Conservation (phyloP, 306 rosid genomes). For the Medicago arabica region DNA sequence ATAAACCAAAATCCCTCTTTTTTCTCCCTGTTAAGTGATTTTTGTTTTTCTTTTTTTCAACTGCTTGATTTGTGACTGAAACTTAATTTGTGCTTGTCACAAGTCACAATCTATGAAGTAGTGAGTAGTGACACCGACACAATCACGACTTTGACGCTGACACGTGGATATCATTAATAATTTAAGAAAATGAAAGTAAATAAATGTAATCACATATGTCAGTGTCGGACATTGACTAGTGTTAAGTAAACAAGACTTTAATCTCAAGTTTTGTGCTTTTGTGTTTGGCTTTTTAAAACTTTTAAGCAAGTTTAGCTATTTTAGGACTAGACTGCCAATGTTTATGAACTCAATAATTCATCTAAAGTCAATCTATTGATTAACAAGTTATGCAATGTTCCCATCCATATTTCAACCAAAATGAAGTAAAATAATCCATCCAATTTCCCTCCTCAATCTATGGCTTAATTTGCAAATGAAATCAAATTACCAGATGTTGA, state of each 20-base stretch:
- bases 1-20: background rate
- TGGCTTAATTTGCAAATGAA: slow-evolving; percentile 17
- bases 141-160: background rate
- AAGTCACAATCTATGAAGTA: background rate
- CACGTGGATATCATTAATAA: background rate
- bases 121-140: background rate
- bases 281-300: background rate
- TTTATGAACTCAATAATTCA: background rate
- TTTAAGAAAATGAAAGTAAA: background rate
- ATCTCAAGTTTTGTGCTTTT: background rate
- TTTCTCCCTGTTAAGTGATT: slow-evolving; percentile 14
- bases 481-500: background rate
- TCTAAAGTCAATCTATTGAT: background rate
- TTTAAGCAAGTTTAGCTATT: too few species aligned
- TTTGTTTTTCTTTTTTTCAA: background rate
- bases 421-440: background rate
- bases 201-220: background rate
- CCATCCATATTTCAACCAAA: slow-evolving; percentile 10
- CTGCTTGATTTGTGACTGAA: slow-evolving; percentile 10
- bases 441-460: slow-evolving; percentile 1
- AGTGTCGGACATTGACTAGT: background rate
- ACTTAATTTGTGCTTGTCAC: slow-evolving; percentile 8
- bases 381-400: background rate
- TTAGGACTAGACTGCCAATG: too few species aligned
- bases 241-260: background rate